Base-by-base conservation (phyloP, 805 yeast genomes). In the Myxozyma neglecta region DNA sequence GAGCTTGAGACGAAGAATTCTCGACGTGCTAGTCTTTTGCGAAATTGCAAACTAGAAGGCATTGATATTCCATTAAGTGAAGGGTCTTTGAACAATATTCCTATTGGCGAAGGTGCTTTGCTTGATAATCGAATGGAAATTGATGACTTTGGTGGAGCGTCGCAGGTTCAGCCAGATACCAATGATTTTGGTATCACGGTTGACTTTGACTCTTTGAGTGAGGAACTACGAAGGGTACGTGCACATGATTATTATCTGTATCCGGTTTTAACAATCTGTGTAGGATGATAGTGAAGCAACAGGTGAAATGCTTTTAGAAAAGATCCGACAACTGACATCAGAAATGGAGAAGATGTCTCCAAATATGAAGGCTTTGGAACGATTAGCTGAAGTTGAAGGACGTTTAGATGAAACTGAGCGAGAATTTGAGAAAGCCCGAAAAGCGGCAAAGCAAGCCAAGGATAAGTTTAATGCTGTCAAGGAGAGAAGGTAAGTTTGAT, bases 341-440 rank as follows among this genome's bases (percentile, higher is more conserved):
- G 74, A 72, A 43, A 61, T 74, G 42, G 76, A 74, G 35, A 62
- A 71, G 53, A 76, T 90, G 69, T 85, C 89, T 37, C 97, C 97
- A n/a, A 90, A 90, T 72, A 79, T 85, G 43, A 88, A 87, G 66
- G 97, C 97, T 0, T 76, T 82, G 36, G 96, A 89, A 56, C 80
- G 97, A 69, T 80, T 90, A 48, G 80, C 78, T 40, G 91, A 88
- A 56, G 89, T 88, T 8, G 85, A 87, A 64, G 77, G 73, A 6
- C 83, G 84, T 66, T 78, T 87, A 40, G 78, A 80, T 8, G 85
- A 80, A 7, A 80, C 86, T 52, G 96, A 88, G 59, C 75, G 78
- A 18, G 94, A 89, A 68, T 85, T 88, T 55, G 80, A 81, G 8
- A 74, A 73, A 40, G 85, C 89, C 1, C 83, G 91, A 68, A 81